phyloP scores from a whole-genome alignment of 73 alveolate genomes.

The Strombidium stylifer region DNA sequence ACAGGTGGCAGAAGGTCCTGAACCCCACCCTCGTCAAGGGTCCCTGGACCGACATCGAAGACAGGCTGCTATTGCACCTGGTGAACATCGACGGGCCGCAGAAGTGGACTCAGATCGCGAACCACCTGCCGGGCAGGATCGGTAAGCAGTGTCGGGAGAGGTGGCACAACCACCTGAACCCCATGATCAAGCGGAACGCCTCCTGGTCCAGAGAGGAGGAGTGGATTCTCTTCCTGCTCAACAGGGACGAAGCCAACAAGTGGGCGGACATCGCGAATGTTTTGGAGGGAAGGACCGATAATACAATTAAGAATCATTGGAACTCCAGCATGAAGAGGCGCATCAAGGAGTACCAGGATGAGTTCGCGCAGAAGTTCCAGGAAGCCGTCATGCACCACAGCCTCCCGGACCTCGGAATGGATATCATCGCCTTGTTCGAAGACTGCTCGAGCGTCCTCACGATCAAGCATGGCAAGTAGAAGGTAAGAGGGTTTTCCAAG shows the following conservation, averaged over 20 bases:
- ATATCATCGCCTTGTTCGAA: not conserved
- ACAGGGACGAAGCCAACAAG: conserved; percentile 87
- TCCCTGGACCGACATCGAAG: conserved; percentile 99
- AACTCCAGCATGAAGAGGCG: conserved; percentile 85
- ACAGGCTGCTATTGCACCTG: conserved; percentile 83
- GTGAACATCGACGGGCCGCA: conserved; percentile 97
- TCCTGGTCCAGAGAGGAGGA: conserved; percentile 97
- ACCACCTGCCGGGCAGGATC: conserved; percentile 95
- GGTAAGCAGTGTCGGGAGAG: conserved; percentile 99
- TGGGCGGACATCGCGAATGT: conserved; percentile 92
- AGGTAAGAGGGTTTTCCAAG: too few relatives aligned
- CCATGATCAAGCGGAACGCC: conserved; percentile 90
- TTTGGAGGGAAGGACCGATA: conserved; percentile 91
- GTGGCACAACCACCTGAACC: conserved; percentile 98
- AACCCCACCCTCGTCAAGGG: conserved; percentile 72
- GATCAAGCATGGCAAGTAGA: too few relatives aligned
- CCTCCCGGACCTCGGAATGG: not conserved
- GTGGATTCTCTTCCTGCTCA: conserved; percentile 94
- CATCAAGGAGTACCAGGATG: conserved; percentile 30
- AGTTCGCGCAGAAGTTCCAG: not conserved
- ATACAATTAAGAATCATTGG: conserved; percentile 92
- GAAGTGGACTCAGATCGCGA: conserved; percentile 97
- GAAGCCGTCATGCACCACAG: not conserved
- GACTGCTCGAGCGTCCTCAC: conserved; percentile 2
- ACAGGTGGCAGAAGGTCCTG: conserved; percentile 69